A percentile compares a stretch with the other conserved stretches of the same genome.
Evolutionary conservation across 73 alveolate genomes (phyloP).

Genomic region (Paraurostyla sp.): DNA sequence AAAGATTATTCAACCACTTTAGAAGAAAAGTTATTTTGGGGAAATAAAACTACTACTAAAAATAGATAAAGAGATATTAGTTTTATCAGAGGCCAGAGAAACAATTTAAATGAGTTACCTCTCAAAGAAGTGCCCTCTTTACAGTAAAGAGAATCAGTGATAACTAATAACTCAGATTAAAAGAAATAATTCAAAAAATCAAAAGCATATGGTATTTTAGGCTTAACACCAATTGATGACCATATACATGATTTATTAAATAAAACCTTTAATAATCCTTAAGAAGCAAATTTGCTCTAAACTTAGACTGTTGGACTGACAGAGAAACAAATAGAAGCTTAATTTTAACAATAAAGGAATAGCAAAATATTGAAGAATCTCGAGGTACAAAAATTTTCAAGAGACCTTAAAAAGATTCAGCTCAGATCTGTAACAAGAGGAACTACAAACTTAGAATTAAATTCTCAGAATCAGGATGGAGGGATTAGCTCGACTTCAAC

Average conservation of each 20-base stretch:
- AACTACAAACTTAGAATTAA: not conserved
- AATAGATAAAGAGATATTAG: no score
- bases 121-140: no score
- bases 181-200: not conserved
- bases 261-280: not conserved
- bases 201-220: not conserved
- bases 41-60: no score
- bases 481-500: not conserved
- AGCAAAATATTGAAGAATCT: not conserved
- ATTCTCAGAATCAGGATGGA: not conserved
- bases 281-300: not conserved
- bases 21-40: no score
- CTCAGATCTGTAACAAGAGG: slow-evolving; percentile 6
- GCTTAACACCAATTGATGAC: slow-evolving; percentile 38
- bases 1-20: no score
- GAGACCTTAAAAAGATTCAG: slow-evolving; percentile 9
- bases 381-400: not conserved
- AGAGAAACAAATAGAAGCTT: not conserved
- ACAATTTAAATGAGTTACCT: no score
- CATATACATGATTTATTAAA: not conserved
- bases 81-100: no score
- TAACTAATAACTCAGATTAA: not conserved
- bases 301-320: not conserved
- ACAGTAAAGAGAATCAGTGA: no score
- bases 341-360: not conserved